Conservation (phyloP, 1,284 basidiomycete genomes). For the Coniferiporia sulphurascens region DNA sequence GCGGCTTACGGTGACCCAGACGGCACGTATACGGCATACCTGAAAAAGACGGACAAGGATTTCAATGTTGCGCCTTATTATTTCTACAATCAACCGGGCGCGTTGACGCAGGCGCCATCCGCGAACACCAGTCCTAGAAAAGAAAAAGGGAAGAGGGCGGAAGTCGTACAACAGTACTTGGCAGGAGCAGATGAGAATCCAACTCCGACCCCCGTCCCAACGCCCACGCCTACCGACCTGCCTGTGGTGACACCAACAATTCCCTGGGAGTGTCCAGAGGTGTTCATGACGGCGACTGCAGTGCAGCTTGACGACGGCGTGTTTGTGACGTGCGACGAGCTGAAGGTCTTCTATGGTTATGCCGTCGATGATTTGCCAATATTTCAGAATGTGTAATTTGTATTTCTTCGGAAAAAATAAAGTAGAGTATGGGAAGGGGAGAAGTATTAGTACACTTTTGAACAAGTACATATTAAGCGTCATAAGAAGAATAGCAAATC, state of each 20-base stretch:
- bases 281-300: slow-evolving; percentile 30
- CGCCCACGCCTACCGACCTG: slow-evolving; percentile 3
- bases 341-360: slow-evolving; percentile 37
- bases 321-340: slow-evolving; percentile 42
- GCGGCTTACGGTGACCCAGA: slow-evolving; percentile 54
- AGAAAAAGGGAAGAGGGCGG: slow-evolving; percentile 1
- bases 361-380: not conserved
- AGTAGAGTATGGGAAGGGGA: not conserved
- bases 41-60: slow-evolving; percentile 28
- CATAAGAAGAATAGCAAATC: slow-evolving; percentile 17
- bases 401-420: not conserved
- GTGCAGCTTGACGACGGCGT: slow-evolving; percentile 48
- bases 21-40: slow-evolving; percentile 46
- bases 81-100: slow-evolving; percentile 46
- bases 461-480: not conserved
- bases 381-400: not conserved
- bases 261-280: slow-evolving; percentile 39
- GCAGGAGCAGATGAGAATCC: not conserved
- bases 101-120: slow-evolving; percentile 24
- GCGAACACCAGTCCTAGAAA: not conserved
- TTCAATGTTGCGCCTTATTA: slow-evolving; percentile 43
- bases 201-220: not conserved
- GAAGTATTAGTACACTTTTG: not conserved
- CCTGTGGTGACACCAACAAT: slow-evolving; percentile 10
- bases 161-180: slow-evolving; percentile 1